Percentiles rank a stretch among this genome's conserved stretches.
These are phyloP conservation scores for Leccinum subgranulosum DNA, from an alignment of 768 basidiomycete genomes.

Conservation along the genomic window DNA sequence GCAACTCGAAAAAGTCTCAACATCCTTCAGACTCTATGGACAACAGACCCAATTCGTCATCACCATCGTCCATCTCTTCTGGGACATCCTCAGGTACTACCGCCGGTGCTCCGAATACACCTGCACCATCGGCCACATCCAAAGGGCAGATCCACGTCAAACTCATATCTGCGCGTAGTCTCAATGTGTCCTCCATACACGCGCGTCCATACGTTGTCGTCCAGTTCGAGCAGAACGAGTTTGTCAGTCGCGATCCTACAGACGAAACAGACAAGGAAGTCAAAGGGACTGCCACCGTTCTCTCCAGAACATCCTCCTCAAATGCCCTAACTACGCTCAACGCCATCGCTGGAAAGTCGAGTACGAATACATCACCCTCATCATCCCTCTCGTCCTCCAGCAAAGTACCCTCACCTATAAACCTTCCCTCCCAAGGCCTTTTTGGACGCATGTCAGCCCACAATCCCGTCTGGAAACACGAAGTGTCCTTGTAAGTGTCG, in stretches of 20 bases:
- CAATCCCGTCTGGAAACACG: conserved; percentile 99
- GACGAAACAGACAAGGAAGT: conserved; percentile 85
- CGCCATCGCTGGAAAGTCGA: conserved; percentile 51
- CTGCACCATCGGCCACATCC: conserved; percentile 35
- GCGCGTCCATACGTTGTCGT: conserved; percentile 92
- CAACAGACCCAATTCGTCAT: conserved; percentile 37
- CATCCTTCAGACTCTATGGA: conserved; percentile 32
- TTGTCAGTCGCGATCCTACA: conserved; percentile 87
- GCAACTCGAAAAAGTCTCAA: conserved; percentile 45
- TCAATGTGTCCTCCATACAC: conserved; percentile 64
- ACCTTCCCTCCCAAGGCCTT: conserved; percentile 40
- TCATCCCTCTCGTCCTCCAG: conserved; percentile 39
- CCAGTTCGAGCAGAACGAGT: conserved; percentile 99
- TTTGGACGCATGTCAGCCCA: conserved; percentile 69
- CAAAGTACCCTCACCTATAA: conserved; percentile 32
- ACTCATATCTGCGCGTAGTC: conserved; percentile 84
- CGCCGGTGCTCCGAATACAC: conserved; percentile 17
- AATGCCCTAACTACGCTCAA: conserved; percentile 65
- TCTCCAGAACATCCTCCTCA: conserved; percentile 57
- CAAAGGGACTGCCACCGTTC: conserved; percentile 66
- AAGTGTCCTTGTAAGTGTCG: conserved; percentile 88
- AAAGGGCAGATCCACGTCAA: conserved; percentile 92
- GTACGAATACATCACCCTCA: conserved; percentile 42
- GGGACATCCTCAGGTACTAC: conserved; percentile 31
- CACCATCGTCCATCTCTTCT: conserved; percentile 40